Conservation (phyloP, 1,284 basidiomycete species). For the Sporisorium exsertum region DNA sequence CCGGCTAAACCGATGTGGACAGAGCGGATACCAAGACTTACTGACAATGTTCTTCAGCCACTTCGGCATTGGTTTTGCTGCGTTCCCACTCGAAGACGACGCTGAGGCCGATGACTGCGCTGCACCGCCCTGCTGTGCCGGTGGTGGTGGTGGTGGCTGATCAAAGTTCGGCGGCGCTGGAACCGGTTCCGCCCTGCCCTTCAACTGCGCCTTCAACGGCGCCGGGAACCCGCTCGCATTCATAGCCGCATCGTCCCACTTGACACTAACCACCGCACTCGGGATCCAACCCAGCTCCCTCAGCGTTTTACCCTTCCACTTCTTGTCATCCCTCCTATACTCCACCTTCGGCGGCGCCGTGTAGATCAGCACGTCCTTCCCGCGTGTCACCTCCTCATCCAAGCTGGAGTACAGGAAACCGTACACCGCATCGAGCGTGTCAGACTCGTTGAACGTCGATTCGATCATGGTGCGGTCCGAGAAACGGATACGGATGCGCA, state of each 20-base stretch:
- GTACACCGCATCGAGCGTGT: constrained; percentile 83
- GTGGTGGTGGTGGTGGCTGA: not conserved
- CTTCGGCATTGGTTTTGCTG: constrained; percentile 41
- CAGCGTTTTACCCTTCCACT: constrained; percentile 77
- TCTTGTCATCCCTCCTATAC: constrained; percentile 80
- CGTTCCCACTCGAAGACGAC: not conserved
- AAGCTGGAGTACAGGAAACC: constrained; percentile 82
- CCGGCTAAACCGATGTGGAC: not conserved
- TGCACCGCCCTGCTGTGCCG: not conserved
- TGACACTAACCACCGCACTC: constrained; percentile 79
- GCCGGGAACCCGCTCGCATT: constrained; percentile 71
- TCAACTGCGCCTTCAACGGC: constrained; percentile 34
- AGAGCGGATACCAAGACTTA: constrained; percentile 20
- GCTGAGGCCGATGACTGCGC: not conserved
- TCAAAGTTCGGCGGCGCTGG: constrained; percentile 15
- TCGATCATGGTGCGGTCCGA: constrained; percentile 85
- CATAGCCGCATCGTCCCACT: constrained; percentile 79
- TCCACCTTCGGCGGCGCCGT: constrained; percentile 84
- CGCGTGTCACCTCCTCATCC: constrained; percentile 76
- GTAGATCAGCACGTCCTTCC: constrained; percentile 83
- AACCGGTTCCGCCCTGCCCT: constrained; percentile 21
- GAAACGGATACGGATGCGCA: constrained; percentile 83
- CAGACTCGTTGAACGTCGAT: constrained; percentile 78
- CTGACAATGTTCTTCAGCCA: constrained; percentile 51
- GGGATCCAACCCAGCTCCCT: constrained; percentile 81